phyloP scores from a whole-genome alignment of 768 basidiomycete species.

The Mycena rosella region DNA sequence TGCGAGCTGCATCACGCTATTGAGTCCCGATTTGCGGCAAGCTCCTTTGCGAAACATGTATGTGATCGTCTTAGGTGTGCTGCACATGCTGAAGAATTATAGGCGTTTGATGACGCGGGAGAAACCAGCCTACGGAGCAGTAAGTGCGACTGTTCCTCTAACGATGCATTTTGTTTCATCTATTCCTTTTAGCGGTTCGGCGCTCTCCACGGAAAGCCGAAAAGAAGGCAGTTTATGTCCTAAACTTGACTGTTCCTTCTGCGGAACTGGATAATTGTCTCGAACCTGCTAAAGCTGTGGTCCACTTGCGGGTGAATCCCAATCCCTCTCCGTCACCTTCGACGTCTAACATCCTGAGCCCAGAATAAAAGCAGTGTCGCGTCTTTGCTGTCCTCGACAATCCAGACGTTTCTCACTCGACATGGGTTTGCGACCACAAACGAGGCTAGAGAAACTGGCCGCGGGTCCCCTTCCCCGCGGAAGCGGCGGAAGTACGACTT shows the following conservation, averaged over 20 bases:
- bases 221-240: constrained; percentile 85
- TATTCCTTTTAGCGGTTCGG: constrained; percentile 59
- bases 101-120: constrained; percentile 80
- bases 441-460: constrained; percentile 24
- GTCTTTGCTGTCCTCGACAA: constrained; percentile 67
- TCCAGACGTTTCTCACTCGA: constrained; percentile 72
- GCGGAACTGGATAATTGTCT: constrained; percentile 80
- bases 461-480: constrained; percentile 53
- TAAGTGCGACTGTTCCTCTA: constrained; percentile 41
- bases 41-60: constrained; percentile 83
- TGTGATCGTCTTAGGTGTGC: constrained; percentile 8
- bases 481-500: constrained; percentile 64
- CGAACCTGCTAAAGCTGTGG: constrained; percentile 79
- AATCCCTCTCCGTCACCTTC: constrained; percentile 20
- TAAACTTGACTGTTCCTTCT: constrained; percentile 79
- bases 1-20: constrained; percentile 80
- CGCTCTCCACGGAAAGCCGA: constrained; percentile 85
- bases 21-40: constrained; percentile 73
- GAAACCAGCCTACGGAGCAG: constrained; percentile 61
- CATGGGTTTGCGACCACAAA: constrained; percentile 65
- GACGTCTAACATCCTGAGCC: constrained; percentile 13
- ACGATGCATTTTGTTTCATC: constrained; percentile 30
- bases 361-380: constrained; percentile 73
- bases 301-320: constrained; percentile 76
- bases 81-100: constrained; percentile 11